Evolutionary conservation across 164 flowering plant genomes (phyloP), one percentile per base, ranked within the genome.

Genomic region (Vitis riparia): DNA sequence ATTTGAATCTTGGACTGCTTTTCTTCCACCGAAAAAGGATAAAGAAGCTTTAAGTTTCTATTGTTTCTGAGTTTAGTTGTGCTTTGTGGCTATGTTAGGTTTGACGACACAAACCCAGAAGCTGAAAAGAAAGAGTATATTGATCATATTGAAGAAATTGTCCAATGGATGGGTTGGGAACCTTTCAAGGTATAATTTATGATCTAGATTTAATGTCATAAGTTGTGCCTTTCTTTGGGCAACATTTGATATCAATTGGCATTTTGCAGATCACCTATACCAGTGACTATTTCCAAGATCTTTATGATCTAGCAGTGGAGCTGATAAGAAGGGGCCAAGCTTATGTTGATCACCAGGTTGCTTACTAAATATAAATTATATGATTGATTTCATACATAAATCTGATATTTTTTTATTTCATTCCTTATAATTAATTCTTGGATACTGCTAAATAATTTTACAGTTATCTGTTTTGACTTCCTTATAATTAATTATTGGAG

Each of bases 341-440:
- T 13, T 96, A 96, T 73, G 97, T 96, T 77, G 99, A 96, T 83
- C 98, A 96, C 78, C 99, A 93, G 98, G 99, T 95, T 75, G 53
- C 12, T 64, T 5, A 74, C 19, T 14, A 9, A 57, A 14, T n/a
- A 49, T 14, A 5, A 27, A 53, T 37, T 37, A 6, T 37, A 37
- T 37, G 27, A 23, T 23, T 23, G 27, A 23, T 23, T 23, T 23
- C 27, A 23, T 23, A 23, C 27, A 3, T 37, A 37, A 37, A 37
- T 37, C 44, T 37, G 44, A 0, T 37, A 2, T 3, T 37, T 37
- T 1, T 23, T 23, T 23, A 23, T 23, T 27, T 23, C 12, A 12
- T 59, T n/a, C 5, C 6, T 37, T 37, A 37, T 37, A 37, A 37
- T 6, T 37, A 37, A 5, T 37, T 37, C 44, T 37, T 37, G 44